Conservation (phyloP, 2,329 filamentous ascomycete genomes). For the Ophiostoma tasmaniense region DNA sequence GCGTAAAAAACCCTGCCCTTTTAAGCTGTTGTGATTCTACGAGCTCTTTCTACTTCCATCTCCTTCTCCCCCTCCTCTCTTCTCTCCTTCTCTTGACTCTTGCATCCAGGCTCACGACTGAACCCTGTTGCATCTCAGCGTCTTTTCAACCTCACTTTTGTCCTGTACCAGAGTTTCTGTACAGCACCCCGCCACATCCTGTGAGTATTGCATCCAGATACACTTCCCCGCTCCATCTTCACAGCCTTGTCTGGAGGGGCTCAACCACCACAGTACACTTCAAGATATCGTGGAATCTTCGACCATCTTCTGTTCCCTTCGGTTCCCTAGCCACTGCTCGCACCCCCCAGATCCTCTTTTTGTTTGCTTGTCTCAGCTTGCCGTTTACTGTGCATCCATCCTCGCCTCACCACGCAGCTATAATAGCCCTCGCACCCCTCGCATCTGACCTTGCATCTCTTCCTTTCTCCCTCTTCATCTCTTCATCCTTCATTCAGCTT, state of each 20-base stretch:
- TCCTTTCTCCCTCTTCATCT: not conserved
- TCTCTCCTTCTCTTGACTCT: not conserved
- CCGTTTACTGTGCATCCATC: not conserved
- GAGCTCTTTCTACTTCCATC: conserved; percentile 18
- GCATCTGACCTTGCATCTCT: not conserved
- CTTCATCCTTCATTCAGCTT: not conserved
- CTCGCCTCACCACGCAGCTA: not conserved
- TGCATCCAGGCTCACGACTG: conserved; percentile 11
- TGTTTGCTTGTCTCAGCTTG: not conserved
- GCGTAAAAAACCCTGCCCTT: conserved; percentile 24
- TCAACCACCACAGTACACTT: not conserved
- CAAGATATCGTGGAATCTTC: conserved; percentile 8
- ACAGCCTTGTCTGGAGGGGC: conserved; percentile 9
- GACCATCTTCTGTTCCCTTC: conserved; percentile 6
- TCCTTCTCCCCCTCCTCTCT: conserved; percentile 7
- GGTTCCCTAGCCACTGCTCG: not conserved
- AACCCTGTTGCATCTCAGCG: conserved; percentile 1
- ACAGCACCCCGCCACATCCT: not conserved
- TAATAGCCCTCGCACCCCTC: not conserved
- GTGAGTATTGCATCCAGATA: not conserved
- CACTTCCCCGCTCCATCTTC: not conserved
- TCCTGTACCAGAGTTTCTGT: conserved; percentile 4
- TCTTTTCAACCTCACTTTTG: not conserved
- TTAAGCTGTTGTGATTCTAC: conserved; percentile 25
- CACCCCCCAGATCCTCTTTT: not conserved